Percentiles rank a stretch among this genome's conserved stretches.
Conservation (phyloP, 1,284 basidiomycete genomes). For the Malassezia sp. region DNA sequence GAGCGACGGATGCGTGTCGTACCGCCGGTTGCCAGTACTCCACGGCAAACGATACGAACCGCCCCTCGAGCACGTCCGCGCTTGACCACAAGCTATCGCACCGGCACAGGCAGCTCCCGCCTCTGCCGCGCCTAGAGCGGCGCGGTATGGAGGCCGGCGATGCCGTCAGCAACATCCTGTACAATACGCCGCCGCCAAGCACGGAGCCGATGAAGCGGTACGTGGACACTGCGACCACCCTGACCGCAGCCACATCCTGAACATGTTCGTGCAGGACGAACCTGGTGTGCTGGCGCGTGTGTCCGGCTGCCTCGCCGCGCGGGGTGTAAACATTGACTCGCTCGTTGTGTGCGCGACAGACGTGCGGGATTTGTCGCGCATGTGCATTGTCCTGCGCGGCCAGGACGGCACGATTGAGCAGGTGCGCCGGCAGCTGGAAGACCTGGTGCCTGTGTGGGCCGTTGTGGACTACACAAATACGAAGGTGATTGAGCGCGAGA, state of each 20-base stretch:
- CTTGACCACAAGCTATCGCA: conserved; percentile 79
- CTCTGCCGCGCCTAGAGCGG: conserved; percentile 40
- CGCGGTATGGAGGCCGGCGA: conserved; percentile 41
- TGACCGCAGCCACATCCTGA: conserved; percentile 62
- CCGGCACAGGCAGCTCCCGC: conserved; percentile 43
- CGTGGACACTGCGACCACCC: conserved; percentile 32
- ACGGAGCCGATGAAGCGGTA: conserved; percentile 88
- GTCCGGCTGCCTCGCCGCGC: conserved; percentile 87
- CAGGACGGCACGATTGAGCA: conserved; percentile 98
- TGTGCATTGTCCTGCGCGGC: conserved; percentile 93
- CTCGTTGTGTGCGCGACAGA: conserved; percentile 97
- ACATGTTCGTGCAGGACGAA: conserved; percentile 98
- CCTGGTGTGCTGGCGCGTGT: conserved; percentile 96
- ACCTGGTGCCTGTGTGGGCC: conserved; percentile 45
- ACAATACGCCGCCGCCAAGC: conserved; percentile 82
- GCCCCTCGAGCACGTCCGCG: conserved; percentile 59
- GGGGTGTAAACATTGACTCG: conserved; percentile 97
- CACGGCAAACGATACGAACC: conserved; percentile 1
- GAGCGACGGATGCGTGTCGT: not conserved
- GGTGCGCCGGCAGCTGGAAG: conserved; percentile 49
- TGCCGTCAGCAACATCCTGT: conserved; percentile 47
- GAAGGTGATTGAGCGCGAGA: conserved; percentile 63
- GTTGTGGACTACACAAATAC: conserved; percentile 50
- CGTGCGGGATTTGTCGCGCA: conserved; percentile 87
- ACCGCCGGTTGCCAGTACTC: conserved; percentile 3